phyloP scores from a whole-genome alignment of 106 monocot species.

The Apostasia ramifera region DNA sequence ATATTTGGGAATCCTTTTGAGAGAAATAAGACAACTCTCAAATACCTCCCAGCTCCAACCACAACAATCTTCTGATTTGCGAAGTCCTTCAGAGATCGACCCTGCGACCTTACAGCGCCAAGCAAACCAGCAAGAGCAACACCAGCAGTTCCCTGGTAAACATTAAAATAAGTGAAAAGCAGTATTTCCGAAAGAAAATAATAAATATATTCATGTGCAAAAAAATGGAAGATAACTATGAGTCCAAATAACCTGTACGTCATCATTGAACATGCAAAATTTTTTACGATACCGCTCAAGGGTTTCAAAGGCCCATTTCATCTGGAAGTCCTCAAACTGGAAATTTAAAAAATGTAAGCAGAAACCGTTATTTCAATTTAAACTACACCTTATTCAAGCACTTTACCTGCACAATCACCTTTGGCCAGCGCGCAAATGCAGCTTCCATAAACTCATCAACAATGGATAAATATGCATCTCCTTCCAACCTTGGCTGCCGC shows the following conservation, averaged over 20 bases:
- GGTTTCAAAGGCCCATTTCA: constrained; percentile 99
- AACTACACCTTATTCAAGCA: neutral
- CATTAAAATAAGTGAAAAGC: constrained; percentile 2
- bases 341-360: constrained; percentile 6
- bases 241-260: constrained; percentile 65
- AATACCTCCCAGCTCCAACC: constrained; percentile 96
- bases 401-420: constrained; percentile 91
- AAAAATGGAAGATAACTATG: neutral
- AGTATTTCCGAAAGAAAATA: neutral
- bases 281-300: constrained; percentile 80
- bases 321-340: constrained; percentile 99
- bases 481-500: constrained; percentile 89
- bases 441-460: constrained; percentile 99
- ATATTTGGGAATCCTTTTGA: neutral
- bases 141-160: constrained; percentile 88
- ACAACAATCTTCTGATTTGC: constrained; percentile 96
- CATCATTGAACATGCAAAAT: constrained; percentile 99
- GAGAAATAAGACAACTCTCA: neutral
- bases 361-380: neutral
- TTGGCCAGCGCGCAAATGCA: constrained; percentile 93
- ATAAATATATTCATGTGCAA: neutral
- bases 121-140: constrained; percentile 95
- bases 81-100: constrained; percentile 68
- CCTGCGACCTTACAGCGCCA: constrained; percentile 91
- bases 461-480: constrained; percentile 83